Evolutionary conservation across 768 basidiomycete genomes (phyloP), one percentile per base, ranked within the genome.

Genomic region (Pulveroboletus ravenelii): DNA sequence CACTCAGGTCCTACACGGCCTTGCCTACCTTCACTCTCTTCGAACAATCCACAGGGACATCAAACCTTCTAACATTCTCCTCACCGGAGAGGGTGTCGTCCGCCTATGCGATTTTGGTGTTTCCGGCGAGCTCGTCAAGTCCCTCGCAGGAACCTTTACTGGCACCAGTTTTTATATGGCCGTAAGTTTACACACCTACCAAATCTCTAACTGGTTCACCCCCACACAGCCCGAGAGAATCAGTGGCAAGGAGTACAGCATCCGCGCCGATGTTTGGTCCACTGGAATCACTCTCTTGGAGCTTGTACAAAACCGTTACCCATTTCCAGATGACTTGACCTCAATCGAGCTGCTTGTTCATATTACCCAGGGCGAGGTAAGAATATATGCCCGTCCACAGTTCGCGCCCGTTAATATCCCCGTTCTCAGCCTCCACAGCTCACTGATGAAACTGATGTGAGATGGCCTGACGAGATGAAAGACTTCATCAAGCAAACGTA

Each of bases 121-220:
- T 17, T 97, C 95, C 25, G 96, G 95, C 37, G 91, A 96, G 70
- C 78, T 99, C 20, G 84, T 97, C 60, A 84, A 88, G 62, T 92
- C 89, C 45, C 70, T 89, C 55, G 96, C 96, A 14, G 90, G 89
- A 47, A 98, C 96, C 1, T 98, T 97, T 64, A 98, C 95, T 1
- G 96, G 96, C 7, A 98, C 95, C 39, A 93, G 93, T 65, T 88
- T 90, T 58, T 99, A 98, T 71, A 98, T 98, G 95, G 94, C 96
- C 57, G 95, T 97, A 62, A 69, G 94, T 82, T 27, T 18, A 20
- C 44, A 38, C 12, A 3, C 38, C 10, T 5, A 30, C 30, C 17
- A n/a, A 34, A 7, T 27, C 3, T 8, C 6, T 8, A 5, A 35
- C 10, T 48, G 27, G 15, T 36, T 63, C 40, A 64, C 17, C 42